Percentiles rank a stretch among this genome's conserved stretches.
These are phyloP conservation scores for Penicillium rolfsii DNA, from an alignment of 2,329 filamentous ascomycete genomes.

Conservation along the genomic window DNA sequence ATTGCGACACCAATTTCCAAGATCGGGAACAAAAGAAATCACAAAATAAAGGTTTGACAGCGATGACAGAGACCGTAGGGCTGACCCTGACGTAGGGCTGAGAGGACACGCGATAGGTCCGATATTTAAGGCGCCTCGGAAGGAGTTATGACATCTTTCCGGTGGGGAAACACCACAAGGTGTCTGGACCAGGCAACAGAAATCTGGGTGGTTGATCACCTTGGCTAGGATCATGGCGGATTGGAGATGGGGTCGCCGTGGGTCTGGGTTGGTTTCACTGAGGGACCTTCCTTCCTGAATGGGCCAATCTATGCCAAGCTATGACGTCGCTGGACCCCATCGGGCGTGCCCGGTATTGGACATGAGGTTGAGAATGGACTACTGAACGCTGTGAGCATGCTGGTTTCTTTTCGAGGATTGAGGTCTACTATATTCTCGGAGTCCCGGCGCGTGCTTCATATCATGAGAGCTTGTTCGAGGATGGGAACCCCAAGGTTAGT, in stretches of 20 bases:
- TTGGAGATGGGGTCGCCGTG: not conserved
- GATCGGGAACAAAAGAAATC: not conserved
- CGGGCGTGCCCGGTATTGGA: not conserved
- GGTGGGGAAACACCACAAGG: not conserved
- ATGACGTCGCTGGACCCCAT: constrained; percentile 28
- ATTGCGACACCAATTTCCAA: not conserved
- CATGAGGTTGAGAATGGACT: not conserved
- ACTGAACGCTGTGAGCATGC: not conserved
- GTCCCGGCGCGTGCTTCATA: too few species aligned
- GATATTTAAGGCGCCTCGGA: not conserved
- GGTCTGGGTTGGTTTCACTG: constrained; percentile 1
- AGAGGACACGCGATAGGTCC: constrained; percentile 1
- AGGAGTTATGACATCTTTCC: constrained; percentile 17
- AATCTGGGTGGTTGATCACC: not conserved
- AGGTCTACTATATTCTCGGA: too few species aligned
- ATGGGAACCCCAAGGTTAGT: too few species aligned
- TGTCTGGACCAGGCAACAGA: constrained; percentile 13
- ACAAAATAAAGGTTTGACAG: not conserved
- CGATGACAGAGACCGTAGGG: constrained; percentile 13
- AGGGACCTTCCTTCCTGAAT: not conserved
- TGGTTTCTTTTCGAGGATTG: not conserved
- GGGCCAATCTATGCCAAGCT: constrained; percentile 15
- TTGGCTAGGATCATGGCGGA: constrained; percentile 19
- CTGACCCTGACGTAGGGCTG: constrained; percentile 30
- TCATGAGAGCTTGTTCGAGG: too few species aligned